Base-by-base conservation (phyloP, 768 basidiomycete species). In the Tricholomella constricta region DNA sequence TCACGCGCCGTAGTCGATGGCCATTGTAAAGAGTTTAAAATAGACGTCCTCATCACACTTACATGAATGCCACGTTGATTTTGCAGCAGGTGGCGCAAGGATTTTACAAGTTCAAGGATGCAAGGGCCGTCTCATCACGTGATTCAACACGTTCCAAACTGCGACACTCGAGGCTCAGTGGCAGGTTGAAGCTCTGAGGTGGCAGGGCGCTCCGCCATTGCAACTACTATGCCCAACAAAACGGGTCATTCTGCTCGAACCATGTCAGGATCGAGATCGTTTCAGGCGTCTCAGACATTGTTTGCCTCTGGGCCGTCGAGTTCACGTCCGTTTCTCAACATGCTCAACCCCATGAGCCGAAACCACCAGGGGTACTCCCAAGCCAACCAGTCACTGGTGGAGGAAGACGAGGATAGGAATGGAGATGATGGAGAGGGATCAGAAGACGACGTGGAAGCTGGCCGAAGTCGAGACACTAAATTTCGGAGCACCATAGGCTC, bases 291-390 rank as follows among this genome's bases (percentile, higher is more conserved):
- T 22, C 71, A 70, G 51, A 76, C 75, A 17, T 57, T 74, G 37
- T 67, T 72, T 49, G 69, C 65, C 42, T 70, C 69, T 19, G 72
- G 73, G 19, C 61, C 56, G n/a, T 82, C 86, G 26, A 79, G 72
- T 63, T 90, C 89, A 29, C 82, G 86, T 27, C 86, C 89, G 1
- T 91, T 93, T 63, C 83, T 92, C 61, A 84, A 83, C 69, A 83
- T 89, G 80, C 75, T 94, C 31, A 93, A 92, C 66, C 89, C 91
- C 32, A 86, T 89, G 78, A 82, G 81, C 56, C 80, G 83, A 57
- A 71, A 78, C 27, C 84, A 91, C 65, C 84, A 85, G 56, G 91
- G 89, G 6, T 94, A 94, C 66, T 75, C 77, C 15, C 87, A 84
- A 57, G 88, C 88, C 27, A 84, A 78, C 64, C 87, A 89, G 65